Evolutionary conservation across 306 rosid genomes (phyloP), one percentile per base, ranked within the genome.

Genomic region (Gleditsia sinensis): DNA sequence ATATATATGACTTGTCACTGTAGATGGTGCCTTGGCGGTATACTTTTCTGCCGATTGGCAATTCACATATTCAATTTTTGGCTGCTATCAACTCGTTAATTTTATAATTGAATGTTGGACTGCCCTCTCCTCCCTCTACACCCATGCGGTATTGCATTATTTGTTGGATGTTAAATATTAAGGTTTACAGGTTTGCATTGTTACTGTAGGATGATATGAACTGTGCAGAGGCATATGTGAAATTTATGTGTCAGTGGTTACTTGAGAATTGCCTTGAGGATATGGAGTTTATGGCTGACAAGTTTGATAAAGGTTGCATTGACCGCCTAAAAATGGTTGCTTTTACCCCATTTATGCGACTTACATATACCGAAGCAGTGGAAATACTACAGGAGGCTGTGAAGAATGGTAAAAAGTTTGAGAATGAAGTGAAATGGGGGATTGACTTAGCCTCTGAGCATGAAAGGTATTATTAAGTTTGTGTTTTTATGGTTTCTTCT

Each of bases 181-280:
- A 76, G 50, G 27, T 77, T 48, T 28, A 28, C 50, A 1, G 46
- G 51, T 76, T 75, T 67, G 55, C 14, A 1, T 48, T 62, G 19
- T n/a, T 61, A 30, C 8, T 82, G 84, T 69, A 95, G 99, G 98
- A 95, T 75, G 90, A 95, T 78, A 95, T 95, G 99, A 88, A 90
- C 59, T 95, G 99, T 28, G 99, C 99, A 0, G 98, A 95, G 89
- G 96, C 95, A 0, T 95, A 90, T 57, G 98, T 95, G 68, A 95
- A 81, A 74, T 92, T 87, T 58, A 3, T 95, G 81, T 90, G 93
- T 76, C 92, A 90, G 80, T 95, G 97, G 93, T 88, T 95, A 62
- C 96, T 95, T 69, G 99, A 92, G 39, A 78, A 90, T 46, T 92
- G 99, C 75, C 36, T 63, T 23, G 99, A 95, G n/a, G 98, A 95